Conservation (phyloP, 345 rosid species). For the Mercurialis annua region DNA sequence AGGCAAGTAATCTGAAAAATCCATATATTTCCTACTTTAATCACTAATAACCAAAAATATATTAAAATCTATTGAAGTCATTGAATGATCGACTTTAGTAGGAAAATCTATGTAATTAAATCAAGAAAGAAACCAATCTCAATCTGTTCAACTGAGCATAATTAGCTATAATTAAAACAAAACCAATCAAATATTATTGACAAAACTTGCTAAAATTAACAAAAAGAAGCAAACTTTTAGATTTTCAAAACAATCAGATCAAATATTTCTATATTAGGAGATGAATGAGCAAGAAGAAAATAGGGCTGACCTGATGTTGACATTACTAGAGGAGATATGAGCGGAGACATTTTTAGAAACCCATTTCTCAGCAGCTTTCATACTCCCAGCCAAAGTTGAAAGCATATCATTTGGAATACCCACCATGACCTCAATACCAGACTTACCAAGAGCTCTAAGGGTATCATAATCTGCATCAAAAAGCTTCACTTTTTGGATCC, state of each 20-base stretch:
- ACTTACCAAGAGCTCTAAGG: slow-evolving; percentile 60
- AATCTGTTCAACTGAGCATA: no score
- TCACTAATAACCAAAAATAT: no score
- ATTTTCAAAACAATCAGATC: no score
- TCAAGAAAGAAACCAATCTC: no score
- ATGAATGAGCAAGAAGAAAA: not conserved
- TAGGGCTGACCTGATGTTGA: slow-evolving; percentile 67
- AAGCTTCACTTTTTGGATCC: slow-evolving; percentile 80
- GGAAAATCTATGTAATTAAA: no score
- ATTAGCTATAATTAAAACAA: no score
- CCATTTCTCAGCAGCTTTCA: slow-evolving; percentile 91
- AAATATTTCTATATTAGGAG: not conserved
- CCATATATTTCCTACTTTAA: no score
- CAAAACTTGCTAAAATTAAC: no score
- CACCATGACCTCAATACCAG: slow-evolving; percentile 91
- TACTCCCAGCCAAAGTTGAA: slow-evolving; percentile 49
- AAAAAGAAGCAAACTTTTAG: no score
- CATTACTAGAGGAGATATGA: slow-evolving; percentile 51
- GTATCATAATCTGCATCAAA: slow-evolving; percentile 79
- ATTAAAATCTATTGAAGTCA: no score
- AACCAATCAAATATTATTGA: no score
- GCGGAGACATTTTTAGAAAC: slow-evolving; percentile 73
- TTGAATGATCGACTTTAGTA: no score
- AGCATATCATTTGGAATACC: slow-evolving; percentile 98
- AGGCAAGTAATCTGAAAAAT: not conserved